These are phyloP conservation scores for Dryas integrifolia DNA, from an alignment of 331 rosid species.

Conservation along the genomic window DNA sequence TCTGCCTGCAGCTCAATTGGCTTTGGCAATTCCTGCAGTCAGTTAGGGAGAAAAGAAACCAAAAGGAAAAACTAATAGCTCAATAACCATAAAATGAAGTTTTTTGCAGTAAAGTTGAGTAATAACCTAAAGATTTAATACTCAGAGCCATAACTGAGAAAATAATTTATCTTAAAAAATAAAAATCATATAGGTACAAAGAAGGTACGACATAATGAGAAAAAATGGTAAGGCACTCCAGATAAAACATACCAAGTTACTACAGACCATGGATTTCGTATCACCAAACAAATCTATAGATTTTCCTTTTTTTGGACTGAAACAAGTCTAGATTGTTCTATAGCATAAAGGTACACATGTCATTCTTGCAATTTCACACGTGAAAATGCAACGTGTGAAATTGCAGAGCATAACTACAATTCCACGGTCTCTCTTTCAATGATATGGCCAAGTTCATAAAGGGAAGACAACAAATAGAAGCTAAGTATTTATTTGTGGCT, in stretches of 20 bases:
- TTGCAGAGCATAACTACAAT: too few relatives aligned
- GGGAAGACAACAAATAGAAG: neutral
- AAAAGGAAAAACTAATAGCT: constrained; percentile 37
- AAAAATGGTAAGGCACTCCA: neutral
- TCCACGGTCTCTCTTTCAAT: neutral
- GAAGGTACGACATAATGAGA: neutral
- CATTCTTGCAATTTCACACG: too few relatives aligned
- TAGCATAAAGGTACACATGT: too few relatives aligned
- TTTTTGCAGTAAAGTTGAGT: neutral
- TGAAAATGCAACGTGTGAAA: too few relatives aligned
- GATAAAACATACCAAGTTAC: neutral
- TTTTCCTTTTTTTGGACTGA: too few relatives aligned
- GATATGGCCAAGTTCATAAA: neutral
- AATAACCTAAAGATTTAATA: constrained; percentile 1
- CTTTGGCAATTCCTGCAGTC: constrained; percentile 55
- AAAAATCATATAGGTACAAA: neutral
- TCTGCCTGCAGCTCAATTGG: constrained; percentile 36
- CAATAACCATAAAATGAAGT: constrained; percentile 28
- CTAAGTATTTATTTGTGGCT: neutral
- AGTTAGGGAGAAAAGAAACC: constrained; percentile 46
- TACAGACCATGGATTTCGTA: neutral
- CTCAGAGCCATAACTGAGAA: neutral
- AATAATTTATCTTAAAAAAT: neutral
- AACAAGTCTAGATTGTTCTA: too few relatives aligned
- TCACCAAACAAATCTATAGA: neutral